Evolutionary conservation across 805 yeast species (phyloP).

Genomic region (Wickerhamomyces tratensis): DNA sequence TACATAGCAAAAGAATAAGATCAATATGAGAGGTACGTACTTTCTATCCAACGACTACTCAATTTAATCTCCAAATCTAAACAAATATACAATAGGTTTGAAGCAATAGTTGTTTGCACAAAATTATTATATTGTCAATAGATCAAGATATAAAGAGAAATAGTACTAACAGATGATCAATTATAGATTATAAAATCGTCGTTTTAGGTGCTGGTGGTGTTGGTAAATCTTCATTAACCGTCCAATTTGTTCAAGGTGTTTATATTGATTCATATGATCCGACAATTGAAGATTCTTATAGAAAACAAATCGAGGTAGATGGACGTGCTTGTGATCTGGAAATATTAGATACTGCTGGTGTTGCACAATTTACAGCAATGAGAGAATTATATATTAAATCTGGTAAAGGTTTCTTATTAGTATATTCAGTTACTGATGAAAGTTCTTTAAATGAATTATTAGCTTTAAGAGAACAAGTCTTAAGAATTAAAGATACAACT

Average conservation of each 20-base stretch:
- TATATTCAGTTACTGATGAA: constrained; percentile 74
- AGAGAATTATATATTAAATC: constrained; percentile 79
- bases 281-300: constrained; percentile 91
- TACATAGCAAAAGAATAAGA: too few relatives aligned
- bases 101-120: too few relatives aligned
- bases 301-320: constrained; percentile 82
- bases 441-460: constrained; percentile 69
- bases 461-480: constrained; percentile 74
- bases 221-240: constrained; percentile 90
- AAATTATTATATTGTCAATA: too few relatives aligned
- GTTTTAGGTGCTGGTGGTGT: constrained; percentile 97
- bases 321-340: constrained; percentile 82
- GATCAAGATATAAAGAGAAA: neutral
- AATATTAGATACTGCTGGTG: constrained; percentile 87
- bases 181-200: constrained; percentile 76
- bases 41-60: too few relatives aligned
- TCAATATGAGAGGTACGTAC: too few relatives aligned
- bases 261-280: constrained; percentile 92
- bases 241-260: constrained; percentile 84
- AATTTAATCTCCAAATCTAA: too few relatives aligned
- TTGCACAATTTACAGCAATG: constrained; percentile 95
- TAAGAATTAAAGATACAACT: constrained; percentile 67
- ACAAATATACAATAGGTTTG: too few relatives aligned
- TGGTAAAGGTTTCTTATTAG: constrained; percentile 84
- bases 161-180: neutral